Percentiles rank a stretch among this genome's conserved stretches.
Conservation (phyloP, 495 filamentous ascomycete species). For the Jackrogersella multiformis region DNA sequence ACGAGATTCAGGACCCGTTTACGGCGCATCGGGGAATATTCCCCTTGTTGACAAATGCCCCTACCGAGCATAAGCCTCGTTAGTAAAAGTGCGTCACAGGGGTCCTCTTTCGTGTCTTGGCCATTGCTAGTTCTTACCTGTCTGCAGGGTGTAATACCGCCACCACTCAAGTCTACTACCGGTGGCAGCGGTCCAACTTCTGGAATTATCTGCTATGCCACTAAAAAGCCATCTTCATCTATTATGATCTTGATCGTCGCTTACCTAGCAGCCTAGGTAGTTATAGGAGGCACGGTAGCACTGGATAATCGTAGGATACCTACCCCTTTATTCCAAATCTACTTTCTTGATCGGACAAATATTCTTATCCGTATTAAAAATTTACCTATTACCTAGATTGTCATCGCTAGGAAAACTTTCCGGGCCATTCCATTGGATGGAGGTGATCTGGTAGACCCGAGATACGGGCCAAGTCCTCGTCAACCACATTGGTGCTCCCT, state of each 20-base stretch:
- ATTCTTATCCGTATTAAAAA: neutral
- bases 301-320: neutral
- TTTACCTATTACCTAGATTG: neutral
- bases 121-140: slow-evolving; percentile 2
- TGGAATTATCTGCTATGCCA: slow-evolving; percentile 7
- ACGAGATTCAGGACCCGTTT: neutral
- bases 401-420: slow-evolving; percentile 1
- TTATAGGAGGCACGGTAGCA: neutral
- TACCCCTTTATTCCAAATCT: slow-evolving; percentile 10
- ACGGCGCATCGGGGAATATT: neutral
- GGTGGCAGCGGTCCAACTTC: no score
- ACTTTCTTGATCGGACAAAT: slow-evolving; percentile 1
- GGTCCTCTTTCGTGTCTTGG: slow-evolving; percentile 19
- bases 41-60: neutral
- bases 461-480: neutral
- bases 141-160: slow-evolving; percentile 11
- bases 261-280: no score
- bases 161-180: no score
- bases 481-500: neutral
- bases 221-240: slow-evolving; percentile 1
- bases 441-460: neutral
- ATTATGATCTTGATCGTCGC: slow-evolving; percentile 2
- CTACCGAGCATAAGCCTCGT: slow-evolving; percentile 21
- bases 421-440: slow-evolving; percentile 12
- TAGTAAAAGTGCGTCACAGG: slow-evolving; percentile 31